Evolutionary conservation across 2,329 filamentous ascomycete genomes (phyloP).

Genomic region (Hypoxylon sp.): DNA sequence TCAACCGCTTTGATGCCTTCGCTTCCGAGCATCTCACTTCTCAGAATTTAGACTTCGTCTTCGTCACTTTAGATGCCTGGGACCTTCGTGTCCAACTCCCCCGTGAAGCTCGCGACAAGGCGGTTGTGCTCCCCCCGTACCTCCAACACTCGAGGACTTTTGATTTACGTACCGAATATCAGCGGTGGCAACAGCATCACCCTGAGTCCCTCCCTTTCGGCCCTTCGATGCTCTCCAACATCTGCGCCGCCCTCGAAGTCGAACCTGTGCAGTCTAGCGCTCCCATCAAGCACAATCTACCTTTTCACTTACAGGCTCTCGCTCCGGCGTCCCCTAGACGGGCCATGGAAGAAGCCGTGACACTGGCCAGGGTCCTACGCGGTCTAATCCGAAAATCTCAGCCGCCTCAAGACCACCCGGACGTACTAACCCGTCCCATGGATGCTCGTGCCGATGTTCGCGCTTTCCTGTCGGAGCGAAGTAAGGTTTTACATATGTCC

Average conservation of each 20-base stretch:
- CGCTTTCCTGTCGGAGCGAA: conserved; percentile 94
- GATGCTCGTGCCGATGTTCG: conserved; percentile 96
- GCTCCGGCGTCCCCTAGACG: conserved; percentile 95
- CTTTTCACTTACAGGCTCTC: conserved; percentile 96
- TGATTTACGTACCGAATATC: conserved; percentile 96
- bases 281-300: conserved; percentile 98
- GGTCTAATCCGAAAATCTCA: conserved; percentile 97
- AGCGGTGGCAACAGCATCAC: conserved; percentile 98
- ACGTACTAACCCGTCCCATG: conserved; percentile 95
- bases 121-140: conserved; percentile 95
- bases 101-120: conserved; percentile 97
- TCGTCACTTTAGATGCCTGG: conserved; percentile 98
- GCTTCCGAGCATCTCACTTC: conserved; percentile 90
- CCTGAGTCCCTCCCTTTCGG: conserved; percentile 97
- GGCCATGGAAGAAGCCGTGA: conserved; percentile 98
- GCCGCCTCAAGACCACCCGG: conserved; percentile 91
- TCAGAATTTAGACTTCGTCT: conserved; percentile 96
- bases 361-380: conserved; percentile 89
- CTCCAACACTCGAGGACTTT: conserved; percentile 98
- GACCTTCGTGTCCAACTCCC: conserved; percentile 97
- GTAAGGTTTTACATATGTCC: conserved; percentile 98
- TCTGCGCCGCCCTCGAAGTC: conserved; percentile 97
- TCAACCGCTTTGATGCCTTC: conserved; percentile 95
- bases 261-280: conserved; percentile 98
- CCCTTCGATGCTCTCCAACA: conserved; percentile 94